phyloP scores from a whole-genome alignment of 164 flowering plant genomes.

The Chimonanthus praecox region DNA sequence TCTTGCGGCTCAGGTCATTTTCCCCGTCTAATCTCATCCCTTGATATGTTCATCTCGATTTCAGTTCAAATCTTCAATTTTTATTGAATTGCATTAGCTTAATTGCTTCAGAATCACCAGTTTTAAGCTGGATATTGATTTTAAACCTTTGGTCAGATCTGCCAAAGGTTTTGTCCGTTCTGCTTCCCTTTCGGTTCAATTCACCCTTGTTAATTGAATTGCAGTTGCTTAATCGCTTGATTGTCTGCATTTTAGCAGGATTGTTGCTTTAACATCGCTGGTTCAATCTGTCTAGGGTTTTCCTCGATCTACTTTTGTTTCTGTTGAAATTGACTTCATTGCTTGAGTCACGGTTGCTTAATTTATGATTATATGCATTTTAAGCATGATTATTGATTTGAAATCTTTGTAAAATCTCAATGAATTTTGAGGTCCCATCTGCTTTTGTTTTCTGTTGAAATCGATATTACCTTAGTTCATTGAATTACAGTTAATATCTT shows the following conservation, averaged over 20 bases:
- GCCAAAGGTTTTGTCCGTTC: not conserved
- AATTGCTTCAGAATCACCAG: not conserved
- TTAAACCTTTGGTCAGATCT: not conserved
- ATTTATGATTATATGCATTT: too few species aligned
- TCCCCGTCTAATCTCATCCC: not conserved
- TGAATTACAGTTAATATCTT: too few species aligned
- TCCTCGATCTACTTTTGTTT: too few species aligned
- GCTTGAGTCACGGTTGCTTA: too few species aligned
- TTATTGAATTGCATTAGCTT: not conserved
- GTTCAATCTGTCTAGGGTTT: constrained; percentile 2
- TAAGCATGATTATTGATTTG: too few species aligned
- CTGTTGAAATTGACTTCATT: too few species aligned
- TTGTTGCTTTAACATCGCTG: not conserved
- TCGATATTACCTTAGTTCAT: not conserved
- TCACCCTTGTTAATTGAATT: not conserved
- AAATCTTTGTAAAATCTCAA: too few species aligned
- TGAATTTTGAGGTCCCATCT: not conserved
- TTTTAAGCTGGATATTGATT: not conserved
- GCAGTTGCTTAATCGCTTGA: not conserved
- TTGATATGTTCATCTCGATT: not conserved
- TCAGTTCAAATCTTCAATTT: not conserved
- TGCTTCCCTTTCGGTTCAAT: not conserved
- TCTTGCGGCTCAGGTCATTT: constrained; percentile 76
- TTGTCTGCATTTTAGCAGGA: not conserved
- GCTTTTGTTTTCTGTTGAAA: not conserved